Base-by-base conservation (phyloP, 1,139 yeast species). In the Pichia cactophila region DNA sequence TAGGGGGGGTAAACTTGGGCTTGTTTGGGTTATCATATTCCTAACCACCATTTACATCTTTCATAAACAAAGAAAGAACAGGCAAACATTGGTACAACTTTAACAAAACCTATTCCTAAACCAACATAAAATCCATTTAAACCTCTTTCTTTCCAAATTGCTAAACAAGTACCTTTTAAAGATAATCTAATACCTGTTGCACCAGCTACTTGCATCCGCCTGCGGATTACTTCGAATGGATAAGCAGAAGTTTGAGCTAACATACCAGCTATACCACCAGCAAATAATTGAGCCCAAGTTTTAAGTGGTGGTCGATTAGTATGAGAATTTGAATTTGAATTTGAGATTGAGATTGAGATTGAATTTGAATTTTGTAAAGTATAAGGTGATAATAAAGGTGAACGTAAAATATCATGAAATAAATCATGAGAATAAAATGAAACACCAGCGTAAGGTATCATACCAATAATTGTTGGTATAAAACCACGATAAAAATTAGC, bases 371-470 rank as follows among this genome's bases (percentile, higher is more conserved):
- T 46, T 45, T 66, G 63, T 20, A 87, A 85, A 0, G 95, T 80
- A 56, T 78, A 78, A 16, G 71, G 69, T 2, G 81, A 71, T 12
- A 88, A 65, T 17, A 60, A 54, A 26, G 73, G 71, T 16, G 83
- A 73, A 54, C 96, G 73, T 62, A 92, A 79, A 2, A 90, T 64
- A 67, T 92, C 99, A 66, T 90, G 97, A 53, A 90, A 74, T 51
- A 82, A 67, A 67, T 92, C 99, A 66, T 92, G 97, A 4, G 96
- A 86, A 69, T 90, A 86, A 62, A 92, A 92, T 1, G 96, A 86
- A 2, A 90, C 97, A 11, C 99, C 99, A 1, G 99, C 98, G 64
- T 92, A 92, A 1, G 98, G 98, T 20, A 92, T 74, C 96, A 92
- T 90, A 16, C 99, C 99, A 41, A 89, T 64, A 39, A 92, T 82